These are phyloP conservation scores for Kodamaea plutei DNA, from an alignment of 1,139 yeast genomes.

Conservation along the genomic window DNA sequence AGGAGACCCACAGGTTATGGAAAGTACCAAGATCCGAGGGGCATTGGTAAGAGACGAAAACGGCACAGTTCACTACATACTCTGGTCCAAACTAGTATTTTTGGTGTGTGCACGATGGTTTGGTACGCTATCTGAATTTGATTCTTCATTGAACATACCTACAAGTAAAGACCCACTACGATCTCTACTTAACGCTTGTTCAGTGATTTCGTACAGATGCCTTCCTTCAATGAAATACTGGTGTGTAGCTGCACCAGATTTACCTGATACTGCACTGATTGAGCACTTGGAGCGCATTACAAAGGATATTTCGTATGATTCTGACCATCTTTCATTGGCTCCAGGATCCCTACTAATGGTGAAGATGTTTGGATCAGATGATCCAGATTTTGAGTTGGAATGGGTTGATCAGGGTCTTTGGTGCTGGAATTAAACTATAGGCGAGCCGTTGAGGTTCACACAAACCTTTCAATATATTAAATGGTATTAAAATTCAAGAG, in stretches of 20 bases:
- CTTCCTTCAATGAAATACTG: constrained; percentile 1
- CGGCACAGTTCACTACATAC: constrained; percentile 4
- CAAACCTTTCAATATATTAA: too few species aligned
- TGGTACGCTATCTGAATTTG: constrained; percentile 3
- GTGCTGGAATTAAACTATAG: too few species aligned
- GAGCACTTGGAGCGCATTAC: neutral
- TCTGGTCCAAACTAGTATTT: constrained; percentile 6
- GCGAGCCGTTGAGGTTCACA: too few species aligned
- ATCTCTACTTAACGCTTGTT: constrained; percentile 4
- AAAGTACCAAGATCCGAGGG: constrained; percentile 1
- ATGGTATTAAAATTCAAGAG: too few species aligned
- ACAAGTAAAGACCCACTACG: neutral
- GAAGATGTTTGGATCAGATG: neutral
- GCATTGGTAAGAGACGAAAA: constrained; percentile 5
- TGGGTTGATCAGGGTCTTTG: too few species aligned
- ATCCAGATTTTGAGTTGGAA: neutral
- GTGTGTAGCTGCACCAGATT: constrained; percentile 1
- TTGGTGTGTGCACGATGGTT: constrained; percentile 2
- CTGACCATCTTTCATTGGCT: too few species aligned
- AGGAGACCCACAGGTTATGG: neutral
- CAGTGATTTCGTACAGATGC: constrained; percentile 1
- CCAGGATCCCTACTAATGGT: neutral
- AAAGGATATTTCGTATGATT: too few species aligned
- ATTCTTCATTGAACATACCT: neutral
- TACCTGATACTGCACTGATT: neutral